phyloP scores from a whole-genome alignment of 2,329 filamentous ascomycete genomes.

The Fonsecaea monophora region DNA sequence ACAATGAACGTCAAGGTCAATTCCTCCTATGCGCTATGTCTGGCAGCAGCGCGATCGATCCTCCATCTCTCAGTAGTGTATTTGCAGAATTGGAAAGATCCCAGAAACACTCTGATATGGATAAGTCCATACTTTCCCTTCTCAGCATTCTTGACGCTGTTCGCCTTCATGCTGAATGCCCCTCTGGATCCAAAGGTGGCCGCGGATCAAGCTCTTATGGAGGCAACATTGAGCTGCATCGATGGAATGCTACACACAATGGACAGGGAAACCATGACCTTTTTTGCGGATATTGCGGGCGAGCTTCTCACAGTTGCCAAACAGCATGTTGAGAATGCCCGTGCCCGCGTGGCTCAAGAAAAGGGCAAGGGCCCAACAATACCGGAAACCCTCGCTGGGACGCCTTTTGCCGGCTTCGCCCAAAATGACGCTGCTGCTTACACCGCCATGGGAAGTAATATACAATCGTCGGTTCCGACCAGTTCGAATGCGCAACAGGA shows the following conservation, averaged over 20 bases:
- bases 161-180: conserved; percentile 20
- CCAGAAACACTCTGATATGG: conserved; percentile 22
- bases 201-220: conserved; percentile 20
- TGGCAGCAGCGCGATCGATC: conserved; percentile 23
- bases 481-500: background rate
- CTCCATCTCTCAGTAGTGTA: conserved; percentile 19
- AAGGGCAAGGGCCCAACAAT: background rate
- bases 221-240: background rate
- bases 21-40: conserved; percentile 22
- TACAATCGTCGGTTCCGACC: background rate
- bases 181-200: conserved; percentile 18
- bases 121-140: conserved; percentile 22
- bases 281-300: conserved; percentile 3
- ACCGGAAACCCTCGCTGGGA: background rate
- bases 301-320: conserved; percentile 11
- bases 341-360: background rate
- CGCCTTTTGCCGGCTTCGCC: background rate
- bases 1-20: background rate
- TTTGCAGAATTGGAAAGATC: conserved; percentile 15
- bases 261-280: conserved; percentile 1
- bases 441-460: background rate
- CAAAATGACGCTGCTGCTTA: background rate
- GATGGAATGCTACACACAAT: conserved; percentile 1
- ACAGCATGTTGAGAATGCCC: conserved; percentile 8
- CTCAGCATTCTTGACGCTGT: conserved; percentile 20